Evolutionary conservation across 2,329 filamentous ascomycete species (phyloP).

Genomic region (Bisporella sp.): DNA sequence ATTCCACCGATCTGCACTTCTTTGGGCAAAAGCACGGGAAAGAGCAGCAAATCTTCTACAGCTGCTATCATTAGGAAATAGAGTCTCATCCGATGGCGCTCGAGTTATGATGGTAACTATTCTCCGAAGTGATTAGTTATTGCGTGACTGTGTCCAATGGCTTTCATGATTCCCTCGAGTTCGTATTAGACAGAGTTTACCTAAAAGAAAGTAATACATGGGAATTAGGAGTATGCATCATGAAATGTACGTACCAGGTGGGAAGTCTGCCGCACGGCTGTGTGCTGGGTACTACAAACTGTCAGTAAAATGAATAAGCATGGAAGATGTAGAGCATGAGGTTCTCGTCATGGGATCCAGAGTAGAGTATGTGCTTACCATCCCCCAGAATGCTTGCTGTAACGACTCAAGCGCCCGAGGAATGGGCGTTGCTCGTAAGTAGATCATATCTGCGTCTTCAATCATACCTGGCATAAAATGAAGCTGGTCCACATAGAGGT

Average conservation of each 20-base stretch:
- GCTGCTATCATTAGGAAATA: slow-evolving; percentile 71
- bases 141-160: too few relatives aligned
- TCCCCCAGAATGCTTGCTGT: slow-evolving; percentile 66
- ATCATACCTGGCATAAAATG: slow-evolving; percentile 59
- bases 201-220: too few relatives aligned
- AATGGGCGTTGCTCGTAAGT: slow-evolving; percentile 67
- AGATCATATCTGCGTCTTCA: slow-evolving; percentile 51
- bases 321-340: too few relatives aligned
- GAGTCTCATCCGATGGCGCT: slow-evolving; percentile 62
- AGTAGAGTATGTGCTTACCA: slow-evolving; percentile 30
- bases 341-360: neutral
- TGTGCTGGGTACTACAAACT: slow-evolving; percentile 49
- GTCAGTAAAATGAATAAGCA: too few relatives aligned
- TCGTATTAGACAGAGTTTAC: too few relatives aligned
- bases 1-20: slow-evolving; percentile 69
- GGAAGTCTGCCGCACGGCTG: slow-evolving; percentile 43
- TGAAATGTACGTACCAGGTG: slow-evolving; percentile 27
- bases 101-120: slow-evolving; percentile 58
- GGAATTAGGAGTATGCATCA: too few relatives aligned
- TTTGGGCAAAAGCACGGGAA: slow-evolving; percentile 62
- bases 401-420: slow-evolving; percentile 71
- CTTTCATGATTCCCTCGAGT: too few relatives aligned
- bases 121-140: too few relatives aligned
- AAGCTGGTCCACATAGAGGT: slow-evolving; percentile 69
- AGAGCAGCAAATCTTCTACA: slow-evolving; percentile 68